phyloP scores from a whole-genome alignment of 169 alveolate genomes.

The Besnoitia besnoiti region DNA sequence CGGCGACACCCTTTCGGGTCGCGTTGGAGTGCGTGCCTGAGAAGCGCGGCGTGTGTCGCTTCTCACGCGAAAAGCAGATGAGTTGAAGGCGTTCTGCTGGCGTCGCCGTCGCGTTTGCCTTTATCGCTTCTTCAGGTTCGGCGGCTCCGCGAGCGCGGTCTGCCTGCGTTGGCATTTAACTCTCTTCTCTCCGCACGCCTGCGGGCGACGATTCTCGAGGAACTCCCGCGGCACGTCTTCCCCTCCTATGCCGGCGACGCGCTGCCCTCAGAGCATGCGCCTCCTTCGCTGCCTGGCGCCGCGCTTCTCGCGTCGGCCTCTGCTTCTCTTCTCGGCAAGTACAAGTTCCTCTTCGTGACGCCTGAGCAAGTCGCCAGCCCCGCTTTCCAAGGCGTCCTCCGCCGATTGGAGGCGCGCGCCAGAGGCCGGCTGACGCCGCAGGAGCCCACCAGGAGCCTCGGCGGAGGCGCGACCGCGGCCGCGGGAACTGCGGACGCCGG shows the following conservation, averaged over 20 bases:
- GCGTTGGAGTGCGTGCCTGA: no score
- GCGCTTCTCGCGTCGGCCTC: neutral
- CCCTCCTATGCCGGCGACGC: neutral
- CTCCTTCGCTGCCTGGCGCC: neutral
- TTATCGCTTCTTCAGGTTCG: no score
- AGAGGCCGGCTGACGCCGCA: neutral
- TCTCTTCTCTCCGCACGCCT: constrained; percentile 25
- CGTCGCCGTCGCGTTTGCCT: no score
- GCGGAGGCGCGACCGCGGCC: constrained; percentile 52
- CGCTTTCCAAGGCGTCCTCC: constrained; percentile 43
- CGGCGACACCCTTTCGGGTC: no score
- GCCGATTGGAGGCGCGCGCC: constrained; percentile 17
- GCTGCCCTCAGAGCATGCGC: neutral
- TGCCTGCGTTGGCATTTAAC: constrained; percentile 31
- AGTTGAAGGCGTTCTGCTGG: no score
- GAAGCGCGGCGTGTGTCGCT: no score
- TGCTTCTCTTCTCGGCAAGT: neutral
- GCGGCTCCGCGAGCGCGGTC: constrained; percentile 39
- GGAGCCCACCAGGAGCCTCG: neutral
- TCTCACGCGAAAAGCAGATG: no score
- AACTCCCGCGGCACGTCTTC: neutral
- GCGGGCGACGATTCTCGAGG: constrained; percentile 7
- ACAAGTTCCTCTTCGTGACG: constrained; percentile 46
- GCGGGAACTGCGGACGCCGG: constrained; percentile 73
- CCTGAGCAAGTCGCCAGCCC: constrained; percentile 56